Evolutionary conservation across 192 early-diverging fungal genomes (phyloP), one percentile per base, ranked within the genome.

Genomic region (Coemansia sp.): DNA sequence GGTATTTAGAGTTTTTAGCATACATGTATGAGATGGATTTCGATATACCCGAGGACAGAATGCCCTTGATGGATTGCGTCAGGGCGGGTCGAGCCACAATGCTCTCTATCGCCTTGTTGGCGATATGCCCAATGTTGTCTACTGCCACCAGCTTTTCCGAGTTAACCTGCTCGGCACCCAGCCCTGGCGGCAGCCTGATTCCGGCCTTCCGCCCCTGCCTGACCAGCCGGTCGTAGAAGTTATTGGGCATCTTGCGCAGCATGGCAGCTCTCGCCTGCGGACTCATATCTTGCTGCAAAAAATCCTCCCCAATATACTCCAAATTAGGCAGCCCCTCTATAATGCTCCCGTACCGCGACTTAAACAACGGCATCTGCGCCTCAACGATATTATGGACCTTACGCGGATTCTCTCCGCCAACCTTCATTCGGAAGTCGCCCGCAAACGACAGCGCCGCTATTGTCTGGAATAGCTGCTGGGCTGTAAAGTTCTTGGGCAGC

Each of bases 311-410:
- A 48, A 73, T 66, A 8, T 67, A 79, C 43, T 78, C 75, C 15
- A 78, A 65, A 38, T 78, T 72, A 3, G 68, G 61, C 44, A 78
- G 41, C 0, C 75, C 75, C 65, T 78, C 75, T 3, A 78, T 72
- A 18, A 78, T 72, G 46, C 75, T 78, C 42, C 59, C 46, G 37
- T 78, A 78, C 23, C 68, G 70, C 43, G 57, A 61, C 59, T 78
- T 78, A 61, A 78, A 72, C 43, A 78, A 42, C 13, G 70, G 70
- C 69, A 78, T 23, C 48, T 78, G 97, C 3, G 80, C 85, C 36
- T 79, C 78, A 19, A 99, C 95, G 66, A 98, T 96, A 65, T 99
- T 97, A 58, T 86, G 68, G 19, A 99, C 86, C 70, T 99, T 99
- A 66, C 89, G 81, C 6, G 97, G 97, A 69, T 98, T 95, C 78